These are phyloP conservation scores for Colletotrichum graminicola DNA, from an alignment of 2,329 filamentous ascomycete genomes.

Conservation along the genomic window DNA sequence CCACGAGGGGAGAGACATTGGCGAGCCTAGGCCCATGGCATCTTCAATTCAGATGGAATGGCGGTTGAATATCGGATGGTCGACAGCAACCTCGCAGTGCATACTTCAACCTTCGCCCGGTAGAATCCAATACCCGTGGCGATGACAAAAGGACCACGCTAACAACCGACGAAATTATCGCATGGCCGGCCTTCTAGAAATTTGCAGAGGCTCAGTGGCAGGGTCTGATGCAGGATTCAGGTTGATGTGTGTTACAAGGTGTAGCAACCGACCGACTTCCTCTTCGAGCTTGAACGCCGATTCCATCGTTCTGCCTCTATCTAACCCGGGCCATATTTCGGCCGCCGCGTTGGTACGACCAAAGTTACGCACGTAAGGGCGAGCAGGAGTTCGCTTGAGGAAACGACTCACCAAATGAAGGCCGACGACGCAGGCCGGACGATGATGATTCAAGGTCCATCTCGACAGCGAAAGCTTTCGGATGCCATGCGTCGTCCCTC, in stretches of 20 bases:
- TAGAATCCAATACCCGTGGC: conserved; percentile 6
- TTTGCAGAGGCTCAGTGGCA: conserved; percentile 22
- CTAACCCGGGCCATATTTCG: conserved; percentile 25
- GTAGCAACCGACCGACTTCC: conserved; percentile 39
- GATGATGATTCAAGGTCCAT: not conserved
- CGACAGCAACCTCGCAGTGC: not conserved
- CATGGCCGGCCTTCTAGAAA: conserved; percentile 31
- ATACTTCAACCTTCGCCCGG: not conserved
- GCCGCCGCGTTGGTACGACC: conserved; percentile 10
- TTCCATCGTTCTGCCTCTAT: conserved; percentile 27
- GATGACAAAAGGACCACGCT: conserved; percentile 27
- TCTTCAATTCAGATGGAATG: conserved; percentile 7
- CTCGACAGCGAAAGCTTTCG: not conserved
- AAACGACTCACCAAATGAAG: conserved; percentile 9
- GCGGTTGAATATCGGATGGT: not conserved
- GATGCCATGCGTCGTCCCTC: not conserved
- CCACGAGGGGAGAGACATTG: conserved; percentile 7
- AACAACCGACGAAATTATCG: conserved; percentile 10
- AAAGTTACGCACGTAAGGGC: conserved; percentile 28
- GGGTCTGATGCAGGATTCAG: conserved; percentile 41
- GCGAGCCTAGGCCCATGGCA: conserved; percentile 3
- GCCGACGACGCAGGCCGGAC: conserved; percentile 25
- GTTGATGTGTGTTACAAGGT: conserved; percentile 26
- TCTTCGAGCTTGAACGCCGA: conserved; percentile 40
- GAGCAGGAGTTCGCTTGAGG: not conserved